phyloP scores from a whole-genome alignment of 441 rosid species.

The Populus hybrid region DNA sequence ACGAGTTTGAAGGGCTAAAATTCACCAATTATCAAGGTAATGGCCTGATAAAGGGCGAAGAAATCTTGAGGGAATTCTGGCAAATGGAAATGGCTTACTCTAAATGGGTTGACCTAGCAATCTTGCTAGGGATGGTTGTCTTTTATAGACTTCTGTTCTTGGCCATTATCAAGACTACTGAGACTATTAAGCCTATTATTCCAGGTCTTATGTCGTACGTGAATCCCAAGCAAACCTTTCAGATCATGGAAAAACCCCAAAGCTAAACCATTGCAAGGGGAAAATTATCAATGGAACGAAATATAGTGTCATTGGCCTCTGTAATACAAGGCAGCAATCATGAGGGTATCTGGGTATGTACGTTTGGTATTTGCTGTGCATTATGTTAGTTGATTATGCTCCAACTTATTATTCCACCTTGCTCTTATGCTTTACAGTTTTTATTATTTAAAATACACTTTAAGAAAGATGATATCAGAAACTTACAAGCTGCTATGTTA shows the following conservation, averaged over 20 bases:
- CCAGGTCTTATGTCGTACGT: not conserved
- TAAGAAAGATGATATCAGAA: no score
- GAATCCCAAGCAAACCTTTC: slow-evolving; percentile 4
- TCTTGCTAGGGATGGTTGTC: slow-evolving; percentile 45
- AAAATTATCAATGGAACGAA: not conserved
- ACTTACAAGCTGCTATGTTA: no score
- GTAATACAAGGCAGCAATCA: no score
- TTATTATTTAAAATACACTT: no score
- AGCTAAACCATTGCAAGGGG: slow-evolving; percentile 11
- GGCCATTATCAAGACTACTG: slow-evolving; percentile 28
- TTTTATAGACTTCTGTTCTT: slow-evolving; percentile 36
- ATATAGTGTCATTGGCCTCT: no score
- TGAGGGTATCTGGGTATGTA: not conserved
- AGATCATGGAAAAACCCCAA: slow-evolving; percentile 15
- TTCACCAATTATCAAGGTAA: slow-evolving; percentile 25
- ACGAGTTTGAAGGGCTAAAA: slow-evolving; percentile 34
- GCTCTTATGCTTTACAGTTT: no score
- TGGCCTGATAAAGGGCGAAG: slow-evolving; percentile 25
- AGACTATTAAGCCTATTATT: slow-evolving; percentile 31
- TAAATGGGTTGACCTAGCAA: slow-evolving; percentile 54
- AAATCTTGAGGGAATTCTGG: slow-evolving; percentile 35
- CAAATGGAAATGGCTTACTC: slow-evolving; percentile 41
- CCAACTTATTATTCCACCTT: not conserved
- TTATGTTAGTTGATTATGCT: not conserved
- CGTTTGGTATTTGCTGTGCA: not conserved